Base-by-base conservation (phyloP, 805 yeast genomes). In the Metschnikowia lachancei region DNA sequence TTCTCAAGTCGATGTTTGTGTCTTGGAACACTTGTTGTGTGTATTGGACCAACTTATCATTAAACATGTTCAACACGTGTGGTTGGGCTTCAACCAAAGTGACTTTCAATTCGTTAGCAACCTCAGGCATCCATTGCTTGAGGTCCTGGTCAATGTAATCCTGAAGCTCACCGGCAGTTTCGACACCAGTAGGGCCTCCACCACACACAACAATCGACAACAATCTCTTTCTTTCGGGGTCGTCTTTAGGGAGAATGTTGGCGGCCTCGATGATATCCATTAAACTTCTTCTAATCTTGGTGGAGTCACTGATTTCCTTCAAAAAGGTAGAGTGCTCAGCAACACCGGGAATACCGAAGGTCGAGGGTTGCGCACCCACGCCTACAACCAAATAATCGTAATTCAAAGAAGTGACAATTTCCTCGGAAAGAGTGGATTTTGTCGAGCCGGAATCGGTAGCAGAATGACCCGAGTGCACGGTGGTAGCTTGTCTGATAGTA, bases 161-260 rank as follows among this genome's bases (percentile, higher is more conserved):
- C 72, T 87, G 95, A 59, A 91, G 74, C 71, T 92, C 97, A 62
- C 96, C 98, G 56, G 97, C 97, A 60, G 90, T 86, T 72, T 90
- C 97, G 52, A 91, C 97, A 74, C 98, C 98, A 36, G 98, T 91
- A 65, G 98, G 97, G 54, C 98, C 98, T 70, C 97, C 98, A 61
- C 98, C 98, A 57, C 94, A 95, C 52, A 92, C 95, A 52, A 92
- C 92, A 59, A 90, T 83, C 52, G 84, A 85, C 64, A 91, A 78
- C 59, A 92, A 77, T 66, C 96, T 81, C 70, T 82, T 80, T 70
- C 97, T 82, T 65, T 87, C 95, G 17, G 83, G 82, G 56, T 81
- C 87, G 45, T 74, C 83, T 57, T 78, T 78, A 47, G 94, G 87
- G 57, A 90, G 78, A 54, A 85, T 74, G 57, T 86, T 81, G 36